Evolutionary conservation across 495 filamentous ascomycete species (phyloP).

Genomic region (Sordaria brevicollis): DNA sequence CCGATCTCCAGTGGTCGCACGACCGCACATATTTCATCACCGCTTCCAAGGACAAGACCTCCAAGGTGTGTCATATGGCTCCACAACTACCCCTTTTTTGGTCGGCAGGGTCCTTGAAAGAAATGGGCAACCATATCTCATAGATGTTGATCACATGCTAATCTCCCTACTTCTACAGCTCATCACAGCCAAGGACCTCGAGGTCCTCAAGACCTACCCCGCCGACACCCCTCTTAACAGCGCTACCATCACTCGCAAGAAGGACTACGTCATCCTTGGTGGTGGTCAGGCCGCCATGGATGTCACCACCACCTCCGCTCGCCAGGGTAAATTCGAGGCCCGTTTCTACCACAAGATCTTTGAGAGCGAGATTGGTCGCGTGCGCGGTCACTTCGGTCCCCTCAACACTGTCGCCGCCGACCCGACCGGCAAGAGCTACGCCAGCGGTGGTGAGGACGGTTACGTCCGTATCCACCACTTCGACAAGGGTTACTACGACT

Average conservation of each 20-base stretch:
- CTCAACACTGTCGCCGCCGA: constrained; percentile 75
- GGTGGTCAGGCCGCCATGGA: constrained; percentile 98
- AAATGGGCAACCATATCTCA: not conserved
- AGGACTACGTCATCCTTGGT: constrained; percentile 93
- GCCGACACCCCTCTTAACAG: constrained; percentile 96
- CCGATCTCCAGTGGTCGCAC: constrained; percentile 85
- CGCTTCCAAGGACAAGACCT: constrained; percentile 92
- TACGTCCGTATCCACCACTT: constrained; percentile 98
- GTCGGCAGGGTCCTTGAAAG: not conserved
- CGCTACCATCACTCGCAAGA: constrained; percentile 84
- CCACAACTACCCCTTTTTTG: not conserved
- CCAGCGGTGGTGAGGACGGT: constrained; percentile 91
- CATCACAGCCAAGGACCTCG: constrained; percentile 69
- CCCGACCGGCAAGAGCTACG: constrained; percentile 82
- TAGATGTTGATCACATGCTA: constrained; percentile 4
- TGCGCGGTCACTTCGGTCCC: constrained; percentile 93
- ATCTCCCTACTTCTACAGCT: constrained; percentile 40
- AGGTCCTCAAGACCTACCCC: constrained; percentile 82
- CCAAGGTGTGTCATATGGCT: constrained; percentile 51
- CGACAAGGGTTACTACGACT: constrained; percentile 96
- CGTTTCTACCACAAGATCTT: constrained; percentile 99
- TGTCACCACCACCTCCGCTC: constrained; percentile 86
- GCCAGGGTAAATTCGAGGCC: constrained; percentile 98
- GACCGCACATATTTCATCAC: constrained; percentile 98
- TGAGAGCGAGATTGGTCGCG: constrained; percentile 94